Percentiles rank a stretch among this genome's conserved stretches.
Conservation (phyloP, 176 grass and related monocot genomes). For the Rhynchospora tenuis region DNA sequence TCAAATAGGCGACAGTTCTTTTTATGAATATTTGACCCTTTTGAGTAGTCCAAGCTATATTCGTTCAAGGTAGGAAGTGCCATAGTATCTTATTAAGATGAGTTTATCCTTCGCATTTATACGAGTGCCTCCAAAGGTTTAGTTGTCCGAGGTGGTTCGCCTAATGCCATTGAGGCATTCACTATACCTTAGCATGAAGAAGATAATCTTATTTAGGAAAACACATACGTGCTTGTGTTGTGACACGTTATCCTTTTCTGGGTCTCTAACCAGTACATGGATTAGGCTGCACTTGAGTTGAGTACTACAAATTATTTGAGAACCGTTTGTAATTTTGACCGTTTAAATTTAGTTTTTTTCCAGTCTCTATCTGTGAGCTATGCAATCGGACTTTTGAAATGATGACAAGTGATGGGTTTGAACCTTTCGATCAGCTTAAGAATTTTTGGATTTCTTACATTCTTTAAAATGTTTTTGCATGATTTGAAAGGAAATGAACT, state of each 20-base stretch:
- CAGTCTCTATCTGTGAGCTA: not conserved
- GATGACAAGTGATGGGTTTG: not conserved
- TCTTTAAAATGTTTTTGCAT: not conserved
- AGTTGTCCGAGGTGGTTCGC: constrained; percentile 16
- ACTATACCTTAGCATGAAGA: not conserved
- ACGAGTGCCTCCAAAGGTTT: constrained; percentile 7
- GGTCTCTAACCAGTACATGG: not conserved
- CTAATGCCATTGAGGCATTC: not conserved
- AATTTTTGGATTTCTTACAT: not conserved
- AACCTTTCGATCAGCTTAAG: not conserved
- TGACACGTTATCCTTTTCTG: not conserved
- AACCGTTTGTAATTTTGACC: not conserved
- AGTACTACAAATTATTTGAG: not conserved
- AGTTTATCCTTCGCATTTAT: not conserved
- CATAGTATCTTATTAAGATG: not conserved
- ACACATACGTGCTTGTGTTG: not conserved
- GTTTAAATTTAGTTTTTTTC: not conserved
- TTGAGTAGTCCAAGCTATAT: not conserved
- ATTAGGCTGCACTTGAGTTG: not conserved
- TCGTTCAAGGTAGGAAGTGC: not conserved
- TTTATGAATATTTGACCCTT: not conserved
- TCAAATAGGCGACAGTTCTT: constrained; percentile 7
- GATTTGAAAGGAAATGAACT: not conserved
- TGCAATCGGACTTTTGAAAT: not conserved
- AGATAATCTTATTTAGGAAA: not conserved